These are phyloP conservation scores for Athelia psychrophila DNA, from an alignment of 1,284 basidiomycete genomes.

Conservation along the genomic window DNA sequence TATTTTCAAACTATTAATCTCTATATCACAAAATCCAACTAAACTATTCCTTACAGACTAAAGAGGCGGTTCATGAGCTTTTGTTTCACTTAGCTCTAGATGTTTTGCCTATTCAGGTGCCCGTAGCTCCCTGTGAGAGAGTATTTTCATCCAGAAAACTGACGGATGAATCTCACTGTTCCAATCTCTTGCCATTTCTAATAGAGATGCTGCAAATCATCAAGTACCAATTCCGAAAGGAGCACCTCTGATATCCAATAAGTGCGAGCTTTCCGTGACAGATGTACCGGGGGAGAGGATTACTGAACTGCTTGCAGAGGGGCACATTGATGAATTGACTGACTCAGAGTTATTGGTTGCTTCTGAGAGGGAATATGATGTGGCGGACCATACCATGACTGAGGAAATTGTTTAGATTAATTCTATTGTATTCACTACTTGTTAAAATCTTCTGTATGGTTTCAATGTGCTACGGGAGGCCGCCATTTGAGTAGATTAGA, in stretches of 20 bases:
- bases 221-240: constrained; percentile 17
- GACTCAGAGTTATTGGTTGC: neutral
- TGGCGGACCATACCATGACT: too few species aligned
- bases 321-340: neutral
- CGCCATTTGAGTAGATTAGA: too few species aligned
- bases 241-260: constrained; percentile 9
- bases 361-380: too few species aligned
- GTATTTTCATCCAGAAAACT: constrained; percentile 28
- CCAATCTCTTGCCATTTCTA: constrained; percentile 10
- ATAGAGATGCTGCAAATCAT: constrained; percentile 24
- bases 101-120: constrained; percentile 27
- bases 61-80: constrained; percentile 6
- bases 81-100: constrained; percentile 21
- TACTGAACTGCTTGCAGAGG: neutral
- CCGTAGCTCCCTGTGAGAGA: constrained; percentile 26
- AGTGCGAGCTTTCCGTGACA: constrained; percentile 4
- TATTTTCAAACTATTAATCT: neutral
- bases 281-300: constrained; percentile 5
- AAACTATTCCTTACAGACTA: constrained; percentile 5
- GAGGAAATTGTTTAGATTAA: too few species aligned
- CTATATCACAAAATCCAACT: neutral
- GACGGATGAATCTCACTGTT: constrained; percentile 15
- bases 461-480: too few species aligned
- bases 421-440: too few species aligned
- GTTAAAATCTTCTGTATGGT: too few species aligned